Evolutionary conservation across 495 filamentous ascomycete species (phyloP).

Genomic region (Aspergillus sclerotiicarbonarius): DNA sequence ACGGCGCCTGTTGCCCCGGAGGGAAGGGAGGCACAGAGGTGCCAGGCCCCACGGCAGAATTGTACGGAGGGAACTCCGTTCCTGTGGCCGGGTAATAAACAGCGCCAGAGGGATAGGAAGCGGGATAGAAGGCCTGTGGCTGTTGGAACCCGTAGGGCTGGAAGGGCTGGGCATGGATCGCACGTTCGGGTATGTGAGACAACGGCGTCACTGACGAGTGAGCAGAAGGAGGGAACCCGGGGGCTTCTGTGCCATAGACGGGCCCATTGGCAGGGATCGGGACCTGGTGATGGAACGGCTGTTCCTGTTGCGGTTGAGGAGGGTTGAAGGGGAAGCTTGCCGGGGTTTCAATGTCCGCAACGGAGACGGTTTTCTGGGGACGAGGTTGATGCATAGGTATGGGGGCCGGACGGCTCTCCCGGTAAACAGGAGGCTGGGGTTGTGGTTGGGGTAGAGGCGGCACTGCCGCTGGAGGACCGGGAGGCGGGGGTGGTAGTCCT

Average conservation of each 20-base stretch:
- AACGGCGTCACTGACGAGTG: conserved; percentile 85
- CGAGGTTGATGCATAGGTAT: conserved; percentile 95
- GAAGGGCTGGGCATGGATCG: conserved; percentile 89
- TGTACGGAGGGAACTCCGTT: conserved; percentile 38
- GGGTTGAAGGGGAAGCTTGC: conserved; percentile 65
- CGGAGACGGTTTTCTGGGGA: conserved; percentile 90
- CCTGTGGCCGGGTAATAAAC: conserved; percentile 51
- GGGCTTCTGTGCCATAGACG: conserved; percentile 54
- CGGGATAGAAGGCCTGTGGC: conserved; percentile 57
- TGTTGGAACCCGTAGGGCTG: conserved; percentile 70
- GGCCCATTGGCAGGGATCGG: conserved; percentile 65
- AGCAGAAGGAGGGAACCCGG: conserved; percentile 69
- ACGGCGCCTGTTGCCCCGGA: conserved; percentile 42
- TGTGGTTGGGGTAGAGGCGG: conserved; percentile 38
- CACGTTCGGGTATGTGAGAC: conserved; percentile 91
- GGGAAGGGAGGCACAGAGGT: conserved; percentile 57
- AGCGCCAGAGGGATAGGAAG: conserved; percentile 54
- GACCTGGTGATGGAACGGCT: conserved; percentile 91
- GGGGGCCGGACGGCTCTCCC: conserved; percentile 69
- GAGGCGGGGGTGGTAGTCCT: conserved; percentile 25
- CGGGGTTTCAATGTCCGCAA: conserved; percentile 91
- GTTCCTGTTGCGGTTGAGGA: conserved; percentile 69
- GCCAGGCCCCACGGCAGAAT: conserved; percentile 48
- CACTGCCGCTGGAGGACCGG: conserved; percentile 19
- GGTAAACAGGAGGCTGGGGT: conserved; percentile 67